Base-by-base conservation (phyloP, 2,329 filamentous ascomycete species). In the Pyrenophora teres region DNA sequence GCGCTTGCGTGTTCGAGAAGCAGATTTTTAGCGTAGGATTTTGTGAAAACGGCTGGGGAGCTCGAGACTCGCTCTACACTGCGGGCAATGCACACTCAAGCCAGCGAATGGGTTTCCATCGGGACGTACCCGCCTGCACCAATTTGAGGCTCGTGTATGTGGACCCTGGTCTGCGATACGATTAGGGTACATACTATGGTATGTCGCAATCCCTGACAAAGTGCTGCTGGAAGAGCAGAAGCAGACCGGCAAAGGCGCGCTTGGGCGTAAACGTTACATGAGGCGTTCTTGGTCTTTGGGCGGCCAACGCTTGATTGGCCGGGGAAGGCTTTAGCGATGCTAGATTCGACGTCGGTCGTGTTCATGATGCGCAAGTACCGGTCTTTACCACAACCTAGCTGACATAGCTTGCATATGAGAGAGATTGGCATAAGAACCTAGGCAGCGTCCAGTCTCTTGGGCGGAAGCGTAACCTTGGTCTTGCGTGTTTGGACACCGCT, bases 311-410 rank as follows among this genome's bases (percentile, higher is more conserved):
- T 21, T 47, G 44, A 52, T 52, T 52, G 49, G 38, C 21, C 21
- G 19, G 13, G 6, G n/a, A 32, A 31, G 42, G 21, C 35, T 35
- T 25, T 19, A 15, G 16, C 32, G 32, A 38, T 37, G 43, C 39
- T 40, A 51, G 45, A 47, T 37, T 30, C 43, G 49, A 47, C 44
- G 49, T 42, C 43, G 49, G 49, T 52, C 43, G 39, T 52, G 49
- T 32, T 48, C 38, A 37, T 38, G 41, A 42, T 32, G 16, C 48
- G 49, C 42, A 48, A 39, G 25, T 48, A 23, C 13, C 23, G 8
- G 23, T 9, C 23, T 25, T 7, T 9, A 25, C 6, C 23, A 9
- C 6, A 25, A 9, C 23, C 23, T 25, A 25, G 23, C 23, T 25
- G 23, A 9, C 6, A 9, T 25, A 25, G 23, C 23, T 25, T 25